Evolutionary conservation across 139 green algal genomes (phyloP).

Genomic region (Coccomyxa sp.): DNA sequence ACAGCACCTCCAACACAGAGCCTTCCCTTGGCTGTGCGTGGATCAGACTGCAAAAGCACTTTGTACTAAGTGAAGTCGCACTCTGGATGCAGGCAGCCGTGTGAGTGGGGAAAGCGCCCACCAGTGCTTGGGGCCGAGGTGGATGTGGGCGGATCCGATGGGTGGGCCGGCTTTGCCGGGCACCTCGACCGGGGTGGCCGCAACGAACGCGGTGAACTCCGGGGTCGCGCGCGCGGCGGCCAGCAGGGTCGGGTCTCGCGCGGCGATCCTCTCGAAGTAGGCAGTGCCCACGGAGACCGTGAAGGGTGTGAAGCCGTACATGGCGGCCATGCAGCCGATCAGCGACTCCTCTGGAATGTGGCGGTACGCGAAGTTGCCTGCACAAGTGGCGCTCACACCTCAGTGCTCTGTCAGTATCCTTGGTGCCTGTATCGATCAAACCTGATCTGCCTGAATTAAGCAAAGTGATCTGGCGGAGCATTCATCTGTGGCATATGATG

Average conservation of each 20-base stretch:
- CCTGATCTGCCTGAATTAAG: no score
- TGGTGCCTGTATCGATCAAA: no score
- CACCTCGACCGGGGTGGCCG: not conserved
- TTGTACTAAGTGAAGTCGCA: no score
- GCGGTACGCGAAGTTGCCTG: not conserved
- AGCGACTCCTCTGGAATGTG: not conserved
- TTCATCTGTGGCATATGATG: no score
- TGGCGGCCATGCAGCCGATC: constrained; percentile 10
- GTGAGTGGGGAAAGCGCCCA: not conserved
- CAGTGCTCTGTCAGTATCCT: not conserved
- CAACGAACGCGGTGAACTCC: constrained; percentile 12
- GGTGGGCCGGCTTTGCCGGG: not conserved
- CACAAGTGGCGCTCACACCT: not conserved
- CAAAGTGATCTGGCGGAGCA: no score
- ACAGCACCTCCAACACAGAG: no score
- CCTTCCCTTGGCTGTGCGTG: no score
- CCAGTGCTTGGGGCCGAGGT: not conserved
- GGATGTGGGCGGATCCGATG: not conserved
- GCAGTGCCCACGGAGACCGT: constrained; percentile 12
- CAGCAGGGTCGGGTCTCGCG: constrained; percentile 9
- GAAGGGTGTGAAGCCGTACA: constrained; percentile 14
- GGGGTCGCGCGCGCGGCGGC: not conserved
- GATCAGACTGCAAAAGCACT: no score
- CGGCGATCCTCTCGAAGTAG: constrained; percentile 16
- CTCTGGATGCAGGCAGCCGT: no score